Evolutionary conservation across 306 rosid species (phyloP).

Genomic region (Argentina anserina): DNA sequence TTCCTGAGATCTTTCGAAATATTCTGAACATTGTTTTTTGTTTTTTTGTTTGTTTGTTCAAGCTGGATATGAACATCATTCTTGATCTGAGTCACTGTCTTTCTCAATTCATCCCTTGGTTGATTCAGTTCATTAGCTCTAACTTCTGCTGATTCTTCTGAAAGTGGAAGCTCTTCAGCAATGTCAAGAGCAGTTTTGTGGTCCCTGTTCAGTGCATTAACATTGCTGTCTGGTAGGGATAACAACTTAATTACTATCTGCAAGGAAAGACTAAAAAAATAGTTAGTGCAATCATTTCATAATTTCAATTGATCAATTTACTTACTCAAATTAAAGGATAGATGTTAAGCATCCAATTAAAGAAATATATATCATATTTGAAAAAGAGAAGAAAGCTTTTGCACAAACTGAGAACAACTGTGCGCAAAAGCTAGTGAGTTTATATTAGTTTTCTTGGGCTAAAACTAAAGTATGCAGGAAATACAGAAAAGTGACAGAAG

Average conservation of each 20-base stretch:
- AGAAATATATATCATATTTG: no score
- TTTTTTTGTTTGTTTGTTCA: conserved; percentile 88
- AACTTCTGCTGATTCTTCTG: conserved; percentile 69
- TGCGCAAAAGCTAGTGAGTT: not conserved
- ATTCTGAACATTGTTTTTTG: conserved; percentile 90
- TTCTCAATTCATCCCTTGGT: conserved; percentile 94
- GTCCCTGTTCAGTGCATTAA: conserved; percentile 88
- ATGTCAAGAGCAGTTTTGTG: conserved; percentile 96
- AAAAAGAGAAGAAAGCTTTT: no score
- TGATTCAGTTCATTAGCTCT: conserved; percentile 93
- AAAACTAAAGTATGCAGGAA: not conserved
- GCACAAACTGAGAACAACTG: not conserved
- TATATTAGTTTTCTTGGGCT: not conserved
- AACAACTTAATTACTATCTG: no score
- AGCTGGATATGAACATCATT: conserved; percentile 96
- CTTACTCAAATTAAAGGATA: not conserved
- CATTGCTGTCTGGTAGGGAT: conserved; percentile 80
- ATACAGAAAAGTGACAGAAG: no score
- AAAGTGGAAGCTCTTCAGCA: conserved; percentile 80
- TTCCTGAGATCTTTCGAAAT: conserved; percentile 97
- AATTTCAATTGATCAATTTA: not conserved
- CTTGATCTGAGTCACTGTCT: conserved; percentile 93
- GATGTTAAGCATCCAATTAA: not conserved
- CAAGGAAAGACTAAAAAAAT: no score
- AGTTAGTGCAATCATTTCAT: no score